Evolutionary conservation across 495 filamentous ascomycete species (phyloP).

Genomic region (Aspergillus kassunensis): DNA sequence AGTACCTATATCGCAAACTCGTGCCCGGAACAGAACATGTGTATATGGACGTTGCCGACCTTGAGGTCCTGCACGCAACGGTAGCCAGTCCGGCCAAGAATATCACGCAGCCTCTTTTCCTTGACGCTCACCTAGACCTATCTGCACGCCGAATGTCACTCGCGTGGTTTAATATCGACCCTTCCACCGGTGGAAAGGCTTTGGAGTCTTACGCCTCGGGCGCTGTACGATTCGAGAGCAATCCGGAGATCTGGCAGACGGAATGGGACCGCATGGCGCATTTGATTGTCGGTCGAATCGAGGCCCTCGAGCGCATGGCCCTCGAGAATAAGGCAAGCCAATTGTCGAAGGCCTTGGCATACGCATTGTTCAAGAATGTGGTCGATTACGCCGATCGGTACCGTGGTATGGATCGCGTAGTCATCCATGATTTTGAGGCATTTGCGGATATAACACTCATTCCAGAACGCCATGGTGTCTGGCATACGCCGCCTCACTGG

Average conservation of each 20-base stretch:
- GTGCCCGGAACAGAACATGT: constrained; percentile 9
- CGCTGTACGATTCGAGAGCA: constrained; percentile 14
- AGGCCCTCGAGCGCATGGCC: constrained; percentile 22
- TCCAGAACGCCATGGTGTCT: constrained; percentile 16
- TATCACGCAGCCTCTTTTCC: constrained; percentile 14
- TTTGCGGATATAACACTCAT: constrained; percentile 35
- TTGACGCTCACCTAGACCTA: constrained; percentile 17
- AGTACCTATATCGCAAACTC: constrained; percentile 21
- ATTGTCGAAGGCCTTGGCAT: constrained; percentile 27
- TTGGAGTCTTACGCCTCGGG: constrained; percentile 24
- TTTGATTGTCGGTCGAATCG: constrained; percentile 30
- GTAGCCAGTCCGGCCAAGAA: constrained; percentile 13
- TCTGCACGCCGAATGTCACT: constrained; percentile 5
- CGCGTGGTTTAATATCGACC: constrained; percentile 14
- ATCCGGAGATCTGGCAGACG: constrained; percentile 14
- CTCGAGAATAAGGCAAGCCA: constrained; percentile 22
- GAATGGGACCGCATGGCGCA: constrained; percentile 27
- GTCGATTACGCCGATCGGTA: constrained; percentile 41
- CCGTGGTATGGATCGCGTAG: constrained; percentile 36
- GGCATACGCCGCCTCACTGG: constrained; percentile 31
- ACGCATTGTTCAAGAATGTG: constrained; percentile 35
- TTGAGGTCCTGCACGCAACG: constrained; percentile 37
- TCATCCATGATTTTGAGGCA: constrained; percentile 37
- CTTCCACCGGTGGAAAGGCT: constrained; percentile 3
- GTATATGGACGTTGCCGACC: constrained; percentile 25